phyloP scores from a whole-genome alignment of 257 asterid species.

The Marsdenia floribunda region DNA sequence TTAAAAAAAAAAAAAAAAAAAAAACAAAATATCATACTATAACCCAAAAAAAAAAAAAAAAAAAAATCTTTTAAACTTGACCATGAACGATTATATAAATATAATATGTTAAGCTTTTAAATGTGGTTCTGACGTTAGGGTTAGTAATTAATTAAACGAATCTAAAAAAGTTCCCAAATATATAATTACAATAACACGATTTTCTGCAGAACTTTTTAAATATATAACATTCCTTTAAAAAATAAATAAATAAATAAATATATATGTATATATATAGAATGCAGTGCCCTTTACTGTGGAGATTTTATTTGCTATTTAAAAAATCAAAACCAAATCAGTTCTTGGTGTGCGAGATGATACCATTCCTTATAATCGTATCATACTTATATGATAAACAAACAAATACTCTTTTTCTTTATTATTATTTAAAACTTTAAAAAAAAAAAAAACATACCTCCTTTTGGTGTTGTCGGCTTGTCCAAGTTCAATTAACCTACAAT shows the following conservation, averaged over 20 bases:
- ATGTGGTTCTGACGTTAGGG: too few species aligned
- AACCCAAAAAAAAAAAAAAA: too few species aligned
- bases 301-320: not conserved
- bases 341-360: slow-evolving; percentile 1
- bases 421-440: not conserved
- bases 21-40: too few species aligned
- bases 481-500: not conserved
- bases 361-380: not conserved
- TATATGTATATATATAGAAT: not conserved
- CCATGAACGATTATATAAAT: too few species aligned
- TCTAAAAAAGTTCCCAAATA: too few species aligned
- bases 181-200: not conserved
- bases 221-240: not conserved
- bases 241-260: not conserved
- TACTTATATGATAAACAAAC: not conserved
- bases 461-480: not conserved
- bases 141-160: too few species aligned
- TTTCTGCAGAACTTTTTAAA: not conserved
- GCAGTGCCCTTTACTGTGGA: slow-evolving; percentile 5
- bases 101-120: too few species aligned
- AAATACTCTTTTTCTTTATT: not conserved
- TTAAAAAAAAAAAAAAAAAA: too few species aligned
- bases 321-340: not conserved
- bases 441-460: not conserved
- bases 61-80: too few species aligned